Conservation (phyloP, 1,284 basidiomycete species). For the Sporisorium iseilematis-ciliati region DNA sequence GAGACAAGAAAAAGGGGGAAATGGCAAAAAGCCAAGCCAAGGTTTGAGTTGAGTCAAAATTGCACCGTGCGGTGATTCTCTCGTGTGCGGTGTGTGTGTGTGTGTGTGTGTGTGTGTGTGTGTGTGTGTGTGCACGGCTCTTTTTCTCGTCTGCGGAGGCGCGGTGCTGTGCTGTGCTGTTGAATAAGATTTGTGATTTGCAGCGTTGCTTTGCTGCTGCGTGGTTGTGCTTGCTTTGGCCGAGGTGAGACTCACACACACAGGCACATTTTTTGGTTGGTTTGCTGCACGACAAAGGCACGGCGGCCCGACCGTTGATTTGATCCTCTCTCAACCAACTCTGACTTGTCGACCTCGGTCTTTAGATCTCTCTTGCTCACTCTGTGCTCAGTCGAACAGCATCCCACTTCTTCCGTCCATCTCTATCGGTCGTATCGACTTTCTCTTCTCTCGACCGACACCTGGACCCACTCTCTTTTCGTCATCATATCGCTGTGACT, state of each 20-base stretch:
- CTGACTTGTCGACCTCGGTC: background rate
- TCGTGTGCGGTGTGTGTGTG: too few species aligned
- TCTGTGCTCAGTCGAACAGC: background rate
- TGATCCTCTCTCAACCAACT: background rate
- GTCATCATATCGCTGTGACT: too few species aligned
- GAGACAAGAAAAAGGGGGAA: background rate
- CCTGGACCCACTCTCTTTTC: background rate
- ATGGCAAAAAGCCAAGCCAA: too few species aligned
- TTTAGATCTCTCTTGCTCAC: slow-evolving; percentile 3
- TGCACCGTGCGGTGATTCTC: too few species aligned
- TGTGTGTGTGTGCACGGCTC: too few species aligned
- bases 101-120: too few species aligned
- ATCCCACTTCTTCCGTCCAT: background rate
- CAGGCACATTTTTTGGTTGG: background rate
- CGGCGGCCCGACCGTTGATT: slow-evolving; percentile 7
- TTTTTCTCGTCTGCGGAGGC: too few species aligned
- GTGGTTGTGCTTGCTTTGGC: too few species aligned
- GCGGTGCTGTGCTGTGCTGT: too few species aligned
- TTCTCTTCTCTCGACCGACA: slow-evolving; percentile 1
- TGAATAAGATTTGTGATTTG: too few species aligned
- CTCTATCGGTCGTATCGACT: background rate
- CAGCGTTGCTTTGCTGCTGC: too few species aligned
- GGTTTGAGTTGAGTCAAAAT: background rate
- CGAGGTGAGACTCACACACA: too few species aligned
- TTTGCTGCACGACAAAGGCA: slow-evolving; percentile 13